Base-by-base conservation (phyloP, 176 grass and related monocot genomes). In the Eleusine coracana region DNA sequence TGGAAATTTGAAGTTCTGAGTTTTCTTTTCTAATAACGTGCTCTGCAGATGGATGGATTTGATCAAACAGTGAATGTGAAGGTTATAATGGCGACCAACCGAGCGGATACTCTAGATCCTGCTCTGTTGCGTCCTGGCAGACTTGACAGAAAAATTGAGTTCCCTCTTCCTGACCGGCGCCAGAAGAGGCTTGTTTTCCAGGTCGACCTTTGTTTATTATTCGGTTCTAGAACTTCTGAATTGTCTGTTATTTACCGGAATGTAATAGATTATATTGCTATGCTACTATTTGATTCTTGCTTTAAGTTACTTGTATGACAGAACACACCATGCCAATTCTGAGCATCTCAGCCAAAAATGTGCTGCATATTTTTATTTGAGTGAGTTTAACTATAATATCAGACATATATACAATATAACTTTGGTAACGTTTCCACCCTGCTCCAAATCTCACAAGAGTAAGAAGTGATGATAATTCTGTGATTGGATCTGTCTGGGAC, bases 1-100 rank as follows among this genome's bases (percentile, higher is more conserved):
- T 4, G 23, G 17, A 34, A 15, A 52, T 34, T 10, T 54, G 23
- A 70, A 39, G 21, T 54, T 54, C 36, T 27, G 17, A 41, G 13
- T 7, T 70, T 64, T 56, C 66, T 11, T 67, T 38, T 23, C 12
- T 69, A 80, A 16, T 40, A 31, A 70, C 15, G 8, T 81, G 21
- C 4, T 23, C 82, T 87, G 55, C 89, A 99, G 96, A 99, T 99
- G 96, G 96, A 99, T 90, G 96, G 96, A 51, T 99, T 99, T 87
- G 96, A 99, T 66, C 96, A 99, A 76, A 99, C 96, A 20, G 96
- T 99, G 44, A 99, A 99, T 87, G 96, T 99, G 65, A 99, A 99
- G 83, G 96, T 99, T 79, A 99, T 99, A 87, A 99, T 99, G 96
- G 96, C 96, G 7, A 99, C 96, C n/a, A 99, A 99, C 71, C 83